Evolutionary conservation across 805 yeast species (phyloP).

Genomic region (Ogataea trehalophila): DNA sequence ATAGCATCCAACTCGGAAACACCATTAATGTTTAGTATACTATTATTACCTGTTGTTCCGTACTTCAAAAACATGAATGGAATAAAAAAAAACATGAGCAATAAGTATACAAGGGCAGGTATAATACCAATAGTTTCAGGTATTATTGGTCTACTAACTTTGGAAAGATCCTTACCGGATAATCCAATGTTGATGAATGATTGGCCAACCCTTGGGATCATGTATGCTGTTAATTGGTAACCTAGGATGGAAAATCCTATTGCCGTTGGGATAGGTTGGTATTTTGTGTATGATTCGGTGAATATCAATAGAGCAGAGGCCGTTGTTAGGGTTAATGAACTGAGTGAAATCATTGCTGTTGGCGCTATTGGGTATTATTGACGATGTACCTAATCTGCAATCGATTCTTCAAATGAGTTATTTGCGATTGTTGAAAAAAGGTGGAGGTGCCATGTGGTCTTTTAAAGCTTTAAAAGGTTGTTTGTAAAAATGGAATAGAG

Average conservation of each 20-base stretch:
- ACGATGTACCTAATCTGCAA: background rate
- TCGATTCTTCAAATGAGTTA: too few species aligned
- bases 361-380: background rate
- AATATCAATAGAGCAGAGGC: background rate
- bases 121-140: slow-evolving; percentile 95
- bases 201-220: slow-evolving; percentile 67
- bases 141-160: slow-evolving; percentile 63
- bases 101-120: slow-evolving; percentile 73
- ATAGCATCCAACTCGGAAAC: background rate
- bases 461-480: too few species aligned
- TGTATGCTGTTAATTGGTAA: slow-evolving; percentile 47
- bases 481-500: too few species aligned
- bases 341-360: background rate
- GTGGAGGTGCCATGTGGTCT: too few species aligned
- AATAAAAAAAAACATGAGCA: slow-evolving; percentile 76
- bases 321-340: background rate
- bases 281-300: background rate
- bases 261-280: slow-evolving; percentile 52
- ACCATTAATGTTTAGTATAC: too few species aligned
- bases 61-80: slow-evolving; percentile 84
- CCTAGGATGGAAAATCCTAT: slow-evolving; percentile 67
- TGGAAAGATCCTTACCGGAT: slow-evolving; percentile 80
- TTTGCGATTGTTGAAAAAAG: too few species aligned
- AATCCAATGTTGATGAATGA: slow-evolving; percentile 75
- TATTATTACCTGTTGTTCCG: slow-evolving; percentile 8